Percentiles rank a stretch among this genome's conserved stretches.
These are phyloP conservation scores for Aspergillus sp. DNA, from an alignment of 2,329 filamentous ascomycete species.

Conservation along the genomic window DNA sequence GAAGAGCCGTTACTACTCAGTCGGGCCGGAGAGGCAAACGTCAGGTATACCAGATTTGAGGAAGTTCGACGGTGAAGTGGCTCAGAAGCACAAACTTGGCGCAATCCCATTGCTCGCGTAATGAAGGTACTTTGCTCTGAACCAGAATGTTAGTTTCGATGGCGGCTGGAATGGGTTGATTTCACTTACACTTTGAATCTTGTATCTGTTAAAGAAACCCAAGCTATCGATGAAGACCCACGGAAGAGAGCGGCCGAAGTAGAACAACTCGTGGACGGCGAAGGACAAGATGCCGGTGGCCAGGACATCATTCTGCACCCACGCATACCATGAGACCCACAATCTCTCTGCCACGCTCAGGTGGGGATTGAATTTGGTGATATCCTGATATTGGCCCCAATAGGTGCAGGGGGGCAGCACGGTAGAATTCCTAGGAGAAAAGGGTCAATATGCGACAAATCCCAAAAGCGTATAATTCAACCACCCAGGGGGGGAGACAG, in stretches of 20 bases:
- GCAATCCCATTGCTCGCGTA: conserved; percentile 91
- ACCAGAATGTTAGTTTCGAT: too few species aligned
- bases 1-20: not conserved
- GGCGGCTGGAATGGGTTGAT: not conserved
- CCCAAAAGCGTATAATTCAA: too few species aligned
- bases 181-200: conserved; percentile 77
- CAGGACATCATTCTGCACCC: conserved; percentile 95
- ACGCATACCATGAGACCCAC: conserved; percentile 96
- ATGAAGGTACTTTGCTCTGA: conserved; percentile 82
- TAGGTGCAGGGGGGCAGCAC: conserved; percentile 53
- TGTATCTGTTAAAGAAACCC: conserved; percentile 86
- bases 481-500: too few species aligned
- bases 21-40: too few species aligned
- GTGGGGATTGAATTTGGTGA: conserved; percentile 73
- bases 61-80: conserved; percentile 97
- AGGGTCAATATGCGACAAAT: too few species aligned
- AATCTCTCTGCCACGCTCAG: conserved; percentile 84
- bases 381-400: conserved; percentile 65
- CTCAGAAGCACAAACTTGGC: conserved; percentile 87
- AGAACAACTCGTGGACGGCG: conserved; percentile 87
- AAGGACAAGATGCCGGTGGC: conserved; percentile 98
- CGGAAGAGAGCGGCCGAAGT: conserved; percentile 87
- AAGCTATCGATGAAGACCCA: conserved; percentile 92
- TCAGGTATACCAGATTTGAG: conserved; percentile 77
- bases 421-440: too few species aligned